Evolutionary conservation across 495 filamentous ascomycete species (phyloP), one percentile per base, ranked within the genome.

Genomic region (Platismatia glauca): DNA sequence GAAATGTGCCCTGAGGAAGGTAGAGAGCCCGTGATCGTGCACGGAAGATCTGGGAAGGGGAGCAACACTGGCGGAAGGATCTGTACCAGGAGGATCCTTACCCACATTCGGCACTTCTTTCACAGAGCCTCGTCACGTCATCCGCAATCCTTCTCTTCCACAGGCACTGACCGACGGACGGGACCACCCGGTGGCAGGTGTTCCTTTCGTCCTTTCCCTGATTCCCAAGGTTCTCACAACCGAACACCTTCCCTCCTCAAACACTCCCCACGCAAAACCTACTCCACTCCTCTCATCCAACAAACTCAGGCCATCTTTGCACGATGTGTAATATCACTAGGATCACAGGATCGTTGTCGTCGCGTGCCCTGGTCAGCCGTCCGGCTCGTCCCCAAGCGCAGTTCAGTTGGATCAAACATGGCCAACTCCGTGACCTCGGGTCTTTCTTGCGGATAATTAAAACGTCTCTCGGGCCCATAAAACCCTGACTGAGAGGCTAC

Each of bases 391-490:
- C 53, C 53, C 39, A 62, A 56, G 55, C 53, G 60, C 60, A 57
- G 24, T 37, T 35, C 38, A 57, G n/a, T 39, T 24, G 53, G 27
- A 39, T 37, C 41, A 46, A 16, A 31, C 24, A 62, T 34, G 29
- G 29, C 29, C 60, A 62, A 46, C 31, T 53, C 27, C 31, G 29
- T n/a, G 29, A 27, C 33, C 34, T 12, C 38, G n/a, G 34, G 24
- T 31, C n/a, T 33, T 41, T 57, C 39, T 57, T 58, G 60, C 60
- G 60, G 60, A 62, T 58, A 60, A 35, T 34, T 29, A 57, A 39
- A 50, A 57, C 38, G 39, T 46, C 55, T 62, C 60, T 52, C 27
- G 41, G 41, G 52, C 3, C 24, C 35, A 37, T 44, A 24, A 35
- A 29, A 27, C 7, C 46, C 33, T 48, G 39, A 29, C 27, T 55